These are phyloP conservation scores for Apiotrichum porosum DNA, from an alignment of 1,284 basidiomycete genomes.

Conservation along the genomic window DNA sequence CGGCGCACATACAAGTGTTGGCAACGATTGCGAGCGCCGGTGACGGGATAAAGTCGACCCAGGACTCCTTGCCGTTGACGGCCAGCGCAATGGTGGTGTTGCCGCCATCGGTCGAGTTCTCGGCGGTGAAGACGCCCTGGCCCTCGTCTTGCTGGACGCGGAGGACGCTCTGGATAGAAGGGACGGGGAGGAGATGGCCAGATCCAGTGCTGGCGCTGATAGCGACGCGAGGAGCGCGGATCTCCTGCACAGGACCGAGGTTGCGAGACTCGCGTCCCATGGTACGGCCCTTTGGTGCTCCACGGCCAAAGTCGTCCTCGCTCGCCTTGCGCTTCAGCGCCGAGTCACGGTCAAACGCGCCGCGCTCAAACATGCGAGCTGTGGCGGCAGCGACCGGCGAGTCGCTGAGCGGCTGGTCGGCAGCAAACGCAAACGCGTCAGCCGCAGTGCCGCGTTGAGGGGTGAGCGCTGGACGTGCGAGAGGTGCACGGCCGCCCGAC, in stretches of 20 bases:
- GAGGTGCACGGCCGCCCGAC: background rate
- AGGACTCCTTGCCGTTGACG: constrained; percentile 67
- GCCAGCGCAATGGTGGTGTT: constrained; percentile 31
- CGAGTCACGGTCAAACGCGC: constrained; percentile 22
- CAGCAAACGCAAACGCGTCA: constrained; percentile 30
- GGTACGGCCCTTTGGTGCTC: constrained; percentile 19
- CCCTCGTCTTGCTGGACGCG: constrained; percentile 25
- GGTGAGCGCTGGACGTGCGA: background rate
- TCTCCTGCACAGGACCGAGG: constrained; percentile 24
- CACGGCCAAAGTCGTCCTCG: constrained; percentile 11
- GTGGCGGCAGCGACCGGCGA: constrained; percentile 21
- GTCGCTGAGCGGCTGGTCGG: constrained; percentile 32
- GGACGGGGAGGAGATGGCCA: constrained; percentile 11
- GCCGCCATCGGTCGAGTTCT: constrained; percentile 67
- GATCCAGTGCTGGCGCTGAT: constrained; percentile 1
- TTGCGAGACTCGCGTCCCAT: constrained; percentile 19
- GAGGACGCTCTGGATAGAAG: constrained; percentile 31
- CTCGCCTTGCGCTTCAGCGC: constrained; percentile 33
- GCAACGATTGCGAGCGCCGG: constrained; percentile 64
- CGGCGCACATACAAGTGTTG: constrained; percentile 66
- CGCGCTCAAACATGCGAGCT: constrained; percentile 32
- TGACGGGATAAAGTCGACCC: constrained; percentile 79
- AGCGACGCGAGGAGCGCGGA: constrained; percentile 24
- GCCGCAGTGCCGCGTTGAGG: constrained; percentile 5
- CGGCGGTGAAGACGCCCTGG: constrained; percentile 53